Percentiles rank a stretch among this genome's conserved stretches.
Conservation (phyloP, 352 stramenopile species). For the Phytophthora sp. region DNA sequence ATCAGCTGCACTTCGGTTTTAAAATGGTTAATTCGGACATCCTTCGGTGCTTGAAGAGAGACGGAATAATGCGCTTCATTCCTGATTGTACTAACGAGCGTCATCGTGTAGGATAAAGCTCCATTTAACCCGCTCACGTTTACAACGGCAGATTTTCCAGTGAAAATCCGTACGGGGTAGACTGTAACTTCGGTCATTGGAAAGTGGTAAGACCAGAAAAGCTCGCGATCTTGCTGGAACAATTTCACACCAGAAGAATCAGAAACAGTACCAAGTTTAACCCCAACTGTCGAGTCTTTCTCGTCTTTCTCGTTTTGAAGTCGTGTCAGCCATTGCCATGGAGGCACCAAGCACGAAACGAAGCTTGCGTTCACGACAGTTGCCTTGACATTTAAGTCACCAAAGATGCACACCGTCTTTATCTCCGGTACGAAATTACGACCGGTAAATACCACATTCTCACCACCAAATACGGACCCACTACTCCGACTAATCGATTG, state of each 20-base stretch:
- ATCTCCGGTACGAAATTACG: constrained; percentile 29
- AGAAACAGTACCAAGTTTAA: background rate
- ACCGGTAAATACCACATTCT: constrained; percentile 30
- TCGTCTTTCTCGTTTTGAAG: background rate
- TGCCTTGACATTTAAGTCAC: background rate
- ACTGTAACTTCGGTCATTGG: constrained; percentile 15
- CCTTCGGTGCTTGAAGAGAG: constrained; percentile 3
- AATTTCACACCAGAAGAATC: background rate
- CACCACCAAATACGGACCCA: constrained; percentile 40
- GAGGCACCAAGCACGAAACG: constrained; percentile 33
- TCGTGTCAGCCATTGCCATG: constrained; percentile 23
- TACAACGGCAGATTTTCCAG: background rate
- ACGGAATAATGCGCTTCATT: background rate
- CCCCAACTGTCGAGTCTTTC: constrained; percentile 2
- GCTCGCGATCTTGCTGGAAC: background rate
- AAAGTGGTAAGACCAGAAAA: constrained; percentile 35
- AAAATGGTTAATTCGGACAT: background rate
- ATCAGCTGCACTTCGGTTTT: constrained; percentile 4
- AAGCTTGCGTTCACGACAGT: constrained; percentile 20
- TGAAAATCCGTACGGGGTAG: constrained; percentile 6
- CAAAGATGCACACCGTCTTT: constrained; percentile 37
- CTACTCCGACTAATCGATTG: constrained; percentile 12
- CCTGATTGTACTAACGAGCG: constrained; percentile 2
- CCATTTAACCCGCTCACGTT: constrained; percentile 17
- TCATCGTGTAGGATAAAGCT: constrained; percentile 10